Evolutionary conservation across 2,329 filamentous ascomycete species (phyloP).

Genomic region (Penicillium sp.): DNA sequence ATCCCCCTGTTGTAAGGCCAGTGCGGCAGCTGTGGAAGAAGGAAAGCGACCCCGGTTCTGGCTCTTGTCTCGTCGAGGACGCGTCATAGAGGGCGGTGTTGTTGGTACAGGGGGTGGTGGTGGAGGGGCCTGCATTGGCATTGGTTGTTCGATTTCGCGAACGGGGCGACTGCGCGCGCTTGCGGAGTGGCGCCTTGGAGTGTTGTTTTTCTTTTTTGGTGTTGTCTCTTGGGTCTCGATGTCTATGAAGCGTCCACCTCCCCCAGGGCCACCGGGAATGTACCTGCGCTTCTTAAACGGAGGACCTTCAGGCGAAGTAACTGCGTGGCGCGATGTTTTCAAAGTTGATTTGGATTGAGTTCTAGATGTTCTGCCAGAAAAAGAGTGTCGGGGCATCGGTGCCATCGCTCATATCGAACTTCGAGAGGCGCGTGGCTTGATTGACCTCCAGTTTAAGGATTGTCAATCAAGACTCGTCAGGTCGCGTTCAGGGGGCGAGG

Average conservation of each 20-base stretch:
- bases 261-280: conserved; percentile 78
- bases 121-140: conserved; percentile 24
- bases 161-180: conserved; percentile 52
- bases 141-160: conserved; percentile 39
- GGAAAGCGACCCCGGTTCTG: conserved; percentile 64
- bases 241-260: conserved; percentile 78
- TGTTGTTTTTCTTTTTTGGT: conserved; percentile 21
- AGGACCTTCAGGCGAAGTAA: conserved; percentile 48
- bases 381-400: conserved; percentile 27
- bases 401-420: conserved; percentile 26
- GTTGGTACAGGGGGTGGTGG: conserved; percentile 29
- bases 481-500: conserved; percentile 13
- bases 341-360: conserved; percentile 29
- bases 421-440: conserved; percentile 10
- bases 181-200: conserved; percentile 41
- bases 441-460: conserved; percentile 12
- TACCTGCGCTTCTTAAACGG: conserved; percentile 70
- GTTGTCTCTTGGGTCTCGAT: conserved; percentile 49
- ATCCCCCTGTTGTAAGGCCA: conserved; percentile 84
- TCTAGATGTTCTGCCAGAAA: conserved; percentile 26
- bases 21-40: conserved; percentile 76
- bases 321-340: conserved; percentile 27
- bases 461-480: conserved; percentile 18
- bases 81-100: conserved; percentile 36
- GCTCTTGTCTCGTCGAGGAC: conserved; percentile 41